phyloP scores from a whole-genome alignment of 2,329 filamentous ascomycete species.

The Berkeleyomyces rouxiae region DNA sequence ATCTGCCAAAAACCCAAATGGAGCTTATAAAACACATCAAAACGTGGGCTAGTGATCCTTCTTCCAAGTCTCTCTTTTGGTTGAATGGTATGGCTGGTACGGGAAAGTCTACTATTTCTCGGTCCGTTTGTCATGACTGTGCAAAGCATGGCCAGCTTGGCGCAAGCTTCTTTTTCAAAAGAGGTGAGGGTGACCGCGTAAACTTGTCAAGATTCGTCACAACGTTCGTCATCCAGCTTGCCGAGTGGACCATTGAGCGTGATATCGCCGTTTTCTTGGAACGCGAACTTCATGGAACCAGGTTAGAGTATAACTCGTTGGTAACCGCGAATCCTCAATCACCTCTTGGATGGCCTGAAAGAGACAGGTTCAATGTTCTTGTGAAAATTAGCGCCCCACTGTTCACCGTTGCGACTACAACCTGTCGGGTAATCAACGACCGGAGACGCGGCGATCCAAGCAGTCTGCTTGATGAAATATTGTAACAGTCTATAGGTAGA shows the following conservation, averaged over 20 bases:
- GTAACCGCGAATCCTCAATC: neutral
- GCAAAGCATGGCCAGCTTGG: too few species aligned
- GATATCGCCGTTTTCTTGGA: slow-evolving; percentile 19
- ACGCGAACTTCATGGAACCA: slow-evolving; percentile 16
- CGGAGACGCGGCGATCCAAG: neutral
- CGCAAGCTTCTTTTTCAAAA: too few species aligned
- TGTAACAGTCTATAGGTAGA: neutral
- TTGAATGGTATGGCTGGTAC: too few species aligned
- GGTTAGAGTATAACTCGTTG: neutral
- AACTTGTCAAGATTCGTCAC: slow-evolving; percentile 23
- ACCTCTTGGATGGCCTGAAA: neutral
- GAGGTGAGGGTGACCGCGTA: slow-evolving; percentile 24
- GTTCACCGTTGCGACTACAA: neutral
- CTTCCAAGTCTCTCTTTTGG: too few species aligned
- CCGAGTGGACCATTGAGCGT: neutral
- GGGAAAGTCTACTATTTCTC: too few species aligned
- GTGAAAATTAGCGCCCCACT: neutral
- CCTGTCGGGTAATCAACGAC: neutral
- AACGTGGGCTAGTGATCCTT: slow-evolving; percentile 19
- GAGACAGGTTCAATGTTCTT: neutral
- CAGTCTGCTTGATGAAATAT: neutral
- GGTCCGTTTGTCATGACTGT: too few species aligned
- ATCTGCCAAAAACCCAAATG: slow-evolving; percentile 19
- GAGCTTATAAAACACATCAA: slow-evolving; percentile 20
- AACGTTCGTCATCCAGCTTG: slow-evolving; percentile 24